Evolutionary conservation across 73 alveolate genomes (phyloP), one percentile per base, ranked within the genome.

Genomic region (Durusdinium trenchii): DNA sequence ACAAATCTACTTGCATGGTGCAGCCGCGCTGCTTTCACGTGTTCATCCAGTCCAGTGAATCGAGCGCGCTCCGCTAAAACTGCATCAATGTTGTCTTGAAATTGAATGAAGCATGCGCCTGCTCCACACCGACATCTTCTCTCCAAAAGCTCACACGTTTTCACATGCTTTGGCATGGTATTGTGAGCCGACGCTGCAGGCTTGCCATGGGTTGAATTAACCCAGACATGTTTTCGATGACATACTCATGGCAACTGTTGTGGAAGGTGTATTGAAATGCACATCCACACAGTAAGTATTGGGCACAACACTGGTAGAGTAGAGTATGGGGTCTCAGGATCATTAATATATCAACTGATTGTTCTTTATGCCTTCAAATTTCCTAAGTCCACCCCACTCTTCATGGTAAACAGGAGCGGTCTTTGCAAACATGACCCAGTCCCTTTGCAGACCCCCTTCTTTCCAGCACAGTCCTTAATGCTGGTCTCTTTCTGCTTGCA

Each of bases 401-500:
- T 54, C 69, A 54, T 10, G 69, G 23, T 10, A 14, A 23, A 54
- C 32, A 14, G 69, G 10, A 14, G 32, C 23, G 10, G 69, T 14
- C 23, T 10, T 23, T 54, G 10, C 69, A 54, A 54, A 10, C 23
- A 14, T 54, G 69, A 54, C 32, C 69, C 69, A 54, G 23, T 54
- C 32, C 32, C 69, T 54, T 67, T 20, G 26, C 43, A 20, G 7
- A 0, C 38, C 81, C 81, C 46, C 1, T 67, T 20, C 30, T 32
- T 32, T 45, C 81, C 30, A 38, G 14, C 18, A 45, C 81, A 32
- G 81, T 67, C 81, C 81, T 67, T 20, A 45, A 32, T 45, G 81
- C 81, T 67, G 81, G 81, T 67, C 81, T 67, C 81, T 67, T 67
- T 45, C 81, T 67, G 46, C n/a, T 67, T 45, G 38, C 46, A 32